Evolutionary conservation across 2,329 filamentous ascomycete genomes (phyloP).

Genomic region (Ophiostoma sp.): DNA sequence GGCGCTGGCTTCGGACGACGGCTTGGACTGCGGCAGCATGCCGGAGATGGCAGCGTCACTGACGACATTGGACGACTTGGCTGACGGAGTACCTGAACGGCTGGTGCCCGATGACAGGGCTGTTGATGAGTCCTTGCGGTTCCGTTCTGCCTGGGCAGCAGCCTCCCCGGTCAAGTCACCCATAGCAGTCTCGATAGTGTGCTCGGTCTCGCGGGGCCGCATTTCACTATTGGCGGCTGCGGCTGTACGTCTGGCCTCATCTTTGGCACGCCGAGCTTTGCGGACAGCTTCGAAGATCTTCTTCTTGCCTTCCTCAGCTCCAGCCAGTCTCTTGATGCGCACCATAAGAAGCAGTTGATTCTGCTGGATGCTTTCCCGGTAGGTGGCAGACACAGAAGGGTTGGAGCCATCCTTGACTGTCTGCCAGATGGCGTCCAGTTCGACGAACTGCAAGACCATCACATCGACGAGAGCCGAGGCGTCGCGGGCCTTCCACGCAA

Average conservation of each 20-base stretch:
- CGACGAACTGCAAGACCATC: conserved; percentile 82
- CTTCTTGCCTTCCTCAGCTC: conserved; percentile 62
- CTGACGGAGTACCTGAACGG: not conserved
- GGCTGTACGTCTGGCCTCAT: conserved; percentile 52
- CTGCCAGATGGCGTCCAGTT: conserved; percentile 77
- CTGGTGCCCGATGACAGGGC: not conserved
- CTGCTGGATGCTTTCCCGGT: conserved; percentile 71
- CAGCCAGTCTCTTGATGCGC: conserved; percentile 71
- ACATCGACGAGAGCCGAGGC: conserved; percentile 72
- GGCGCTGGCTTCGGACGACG: conserved; percentile 19
- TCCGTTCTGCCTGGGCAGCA: not conserved
- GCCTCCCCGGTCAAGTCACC: conserved; percentile 33
- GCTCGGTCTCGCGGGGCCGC: conserved; percentile 59
- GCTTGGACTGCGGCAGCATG: conserved; percentile 18
- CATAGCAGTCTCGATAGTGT: conserved; percentile 35
- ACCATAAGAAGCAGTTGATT: conserved; percentile 76
- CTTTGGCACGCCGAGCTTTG: conserved; percentile 60
- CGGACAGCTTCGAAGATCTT: conserved; percentile 70
- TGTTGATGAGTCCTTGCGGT: not conserved
- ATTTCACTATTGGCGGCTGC: conserved; percentile 52
- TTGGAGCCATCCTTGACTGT: conserved; percentile 74
- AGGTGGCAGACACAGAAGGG: conserved; percentile 67
- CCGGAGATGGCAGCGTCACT: conserved; percentile 18
- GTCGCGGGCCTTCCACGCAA: conserved; percentile 77
- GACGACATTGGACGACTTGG: not conserved